Percentiles rank a stretch among this genome's conserved stretches.
phyloP scores from a whole-genome alignment of 2,329 filamentous ascomycete species.

The Cytospora chrysosperma region DNA sequence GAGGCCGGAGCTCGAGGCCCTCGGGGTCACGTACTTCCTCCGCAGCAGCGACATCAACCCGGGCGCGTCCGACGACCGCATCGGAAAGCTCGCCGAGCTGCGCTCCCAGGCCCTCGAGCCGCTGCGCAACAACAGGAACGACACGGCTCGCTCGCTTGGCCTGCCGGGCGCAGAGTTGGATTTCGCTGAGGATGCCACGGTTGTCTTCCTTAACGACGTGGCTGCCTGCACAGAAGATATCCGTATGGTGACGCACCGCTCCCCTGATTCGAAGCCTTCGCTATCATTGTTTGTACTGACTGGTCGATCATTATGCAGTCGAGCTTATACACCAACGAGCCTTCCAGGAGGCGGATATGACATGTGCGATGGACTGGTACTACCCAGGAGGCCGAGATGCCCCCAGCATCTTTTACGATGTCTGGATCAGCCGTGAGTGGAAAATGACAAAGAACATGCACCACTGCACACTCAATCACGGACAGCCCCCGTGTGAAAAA shows the following conservation, averaged over 20 bases:
- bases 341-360: constrained; percentile 18
- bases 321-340: constrained; percentile 48
- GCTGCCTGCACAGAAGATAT: constrained; percentile 50
- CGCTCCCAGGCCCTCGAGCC: neutral
- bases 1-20: constrained; percentile 34
- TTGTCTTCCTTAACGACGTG: constrained; percentile 52
- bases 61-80: constrained; percentile 10
- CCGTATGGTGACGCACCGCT: constrained; percentile 2
- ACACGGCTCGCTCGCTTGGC: neutral
- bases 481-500: too few species aligned
- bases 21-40: constrained; percentile 41
- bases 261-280: too few species aligned
- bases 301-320: constrained; percentile 28
- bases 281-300: too few species aligned
- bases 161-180: neutral
- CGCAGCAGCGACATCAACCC: constrained; percentile 39
- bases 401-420: constrained; percentile 21
- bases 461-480: too few species aligned
- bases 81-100: constrained; percentile 9
- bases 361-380: constrained; percentile 23
- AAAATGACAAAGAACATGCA: too few species aligned
- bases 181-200: constrained; percentile 35
- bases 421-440: constrained; percentile 7
- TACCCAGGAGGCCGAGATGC: constrained; percentile 4
- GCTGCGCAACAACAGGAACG: constrained; percentile 1